phyloP scores from a whole-genome alignment of 495 filamentous ascomycete genomes.

The Clavariopsis aquatica region DNA sequence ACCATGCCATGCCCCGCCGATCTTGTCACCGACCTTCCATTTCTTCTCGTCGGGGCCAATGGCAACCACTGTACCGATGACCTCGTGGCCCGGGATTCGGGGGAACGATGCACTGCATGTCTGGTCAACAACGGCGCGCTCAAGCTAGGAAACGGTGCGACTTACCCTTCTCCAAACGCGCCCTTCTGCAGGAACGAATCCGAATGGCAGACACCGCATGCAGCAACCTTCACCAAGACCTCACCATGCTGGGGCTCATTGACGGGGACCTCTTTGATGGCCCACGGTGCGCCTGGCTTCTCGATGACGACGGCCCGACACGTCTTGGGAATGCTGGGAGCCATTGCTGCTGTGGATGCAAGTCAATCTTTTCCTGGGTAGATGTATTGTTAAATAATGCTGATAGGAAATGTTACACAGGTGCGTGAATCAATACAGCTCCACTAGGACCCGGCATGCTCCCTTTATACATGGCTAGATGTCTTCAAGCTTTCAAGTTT shows the following conservation, averaged over 20 bases:
- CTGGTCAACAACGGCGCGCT: not conserved
- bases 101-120: constrained; percentile 35
- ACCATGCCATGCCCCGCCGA: constrained; percentile 51
- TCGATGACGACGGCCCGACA: constrained; percentile 47
- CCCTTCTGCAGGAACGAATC: constrained; percentile 43
- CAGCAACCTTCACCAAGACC: constrained; percentile 48
- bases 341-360: too few species aligned
- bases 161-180: constrained; percentile 40
- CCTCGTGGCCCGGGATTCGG: constrained; percentile 46
- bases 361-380: too few species aligned
- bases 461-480: constrained; percentile 2
- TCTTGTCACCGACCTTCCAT: constrained; percentile 48
- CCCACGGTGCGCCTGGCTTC: constrained; percentile 35
- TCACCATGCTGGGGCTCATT: constrained; percentile 42
- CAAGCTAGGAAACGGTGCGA: constrained; percentile 12
- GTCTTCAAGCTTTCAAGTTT: not conserved
- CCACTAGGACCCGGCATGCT: not conserved
- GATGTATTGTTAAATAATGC: not conserved
- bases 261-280: constrained; percentile 45
- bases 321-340: constrained; percentile 42
- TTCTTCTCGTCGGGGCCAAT: constrained; percentile 45
- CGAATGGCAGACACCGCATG: constrained; percentile 48
- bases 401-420: not conserved
- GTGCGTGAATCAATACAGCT: not conserved
- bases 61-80: constrained; percentile 45